Evolutionary conservation across 805 yeast genomes (phyloP).

Genomic region (Vanderwaltozyma tropicalis): DNA sequence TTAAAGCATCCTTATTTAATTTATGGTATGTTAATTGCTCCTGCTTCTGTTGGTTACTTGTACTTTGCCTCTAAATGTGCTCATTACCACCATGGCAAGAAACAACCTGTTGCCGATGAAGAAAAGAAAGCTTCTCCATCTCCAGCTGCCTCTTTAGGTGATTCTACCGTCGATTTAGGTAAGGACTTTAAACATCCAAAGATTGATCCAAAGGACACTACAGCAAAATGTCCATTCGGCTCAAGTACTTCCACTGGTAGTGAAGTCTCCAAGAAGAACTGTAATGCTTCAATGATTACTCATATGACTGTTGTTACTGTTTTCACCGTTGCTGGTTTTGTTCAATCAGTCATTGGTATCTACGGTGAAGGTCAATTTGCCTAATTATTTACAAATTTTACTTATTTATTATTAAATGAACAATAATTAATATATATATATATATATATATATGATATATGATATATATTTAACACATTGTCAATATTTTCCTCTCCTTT

Average conservation of each 20-base stretch:
- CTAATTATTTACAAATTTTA: background rate
- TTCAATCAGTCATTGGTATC: constrained; percentile 24
- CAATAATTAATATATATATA: background rate
- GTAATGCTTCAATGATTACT: constrained; percentile 6
- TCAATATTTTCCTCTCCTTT: constrained; percentile 15
- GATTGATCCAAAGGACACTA: constrained; percentile 3
- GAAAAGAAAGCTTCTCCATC: constrained; percentile 1
- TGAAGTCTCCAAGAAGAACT: constrained; percentile 2
- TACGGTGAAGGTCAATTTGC: constrained; percentile 27
- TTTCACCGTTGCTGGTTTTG: constrained; percentile 15
- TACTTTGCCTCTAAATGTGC: constrained; percentile 4
- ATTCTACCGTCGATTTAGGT: constrained; percentile 24
- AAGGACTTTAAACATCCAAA: constrained; percentile 4
- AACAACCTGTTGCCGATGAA: background rate
- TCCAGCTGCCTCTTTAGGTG: constrained; percentile 6
- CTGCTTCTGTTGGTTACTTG: constrained; percentile 12
- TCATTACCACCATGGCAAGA: background rate
- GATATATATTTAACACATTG: background rate
- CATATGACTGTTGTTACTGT: constrained; percentile 13
- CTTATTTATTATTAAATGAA: background rate
- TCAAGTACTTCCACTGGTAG: constrained; percentile 1
- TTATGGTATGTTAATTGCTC: constrained; percentile 37
- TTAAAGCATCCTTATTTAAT: constrained; percentile 66
- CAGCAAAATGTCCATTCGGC: constrained; percentile 12
- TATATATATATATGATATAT: background rate